Evolutionary conservation across 768 basidiomycete genomes (phyloP), one percentile per base, ranked within the genome.

Genomic region (Auricularia cornea): DNA sequence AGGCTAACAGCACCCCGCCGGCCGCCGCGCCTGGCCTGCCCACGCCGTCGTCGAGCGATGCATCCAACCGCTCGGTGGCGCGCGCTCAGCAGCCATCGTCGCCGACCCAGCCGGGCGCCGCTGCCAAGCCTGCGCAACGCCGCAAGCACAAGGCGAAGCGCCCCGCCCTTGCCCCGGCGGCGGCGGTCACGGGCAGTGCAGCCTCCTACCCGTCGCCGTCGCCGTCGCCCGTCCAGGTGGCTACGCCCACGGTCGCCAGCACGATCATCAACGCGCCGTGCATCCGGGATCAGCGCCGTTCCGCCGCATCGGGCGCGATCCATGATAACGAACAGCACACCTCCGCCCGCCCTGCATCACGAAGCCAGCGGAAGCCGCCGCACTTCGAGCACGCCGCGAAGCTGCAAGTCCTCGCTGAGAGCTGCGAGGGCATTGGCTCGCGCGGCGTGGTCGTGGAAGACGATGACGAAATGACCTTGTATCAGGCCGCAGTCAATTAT

Each of bases 401-500:
- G 4, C 44, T 48, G 44, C 20, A 48, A 18, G 20, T 20, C 1
- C 44, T 48, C 3, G 44, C 44, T 10, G 44, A 18, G 20, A 23
- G 23, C 23, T 48, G 44, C 23, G 44, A 48, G 28, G 54, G 61
- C 31, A 52, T 65, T 52, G 60, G 60, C 57, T 29, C 60, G 18
- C 51, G 41, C 11, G 54, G 57, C n/a, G 26, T 62, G 23, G 40
- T 65, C 41, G 64, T 60, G 10, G 62, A 64, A 30, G 57, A 40
- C 18, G 64, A 65, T 29, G 40, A 28, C 29, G 64, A 65, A n/a
- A 31, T 23, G 38, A 41, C 41, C 59, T 52, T 33, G 56, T 87
- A 85, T 69, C 76, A 85, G 61, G 84, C 84, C 63, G 88, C 88
- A 1, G 78, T 81, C 14, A 74, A 73, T 48, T 88, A 80, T 70